These are phyloP conservation scores for Macrocybe sp. DNA, from an alignment of 1,284 basidiomycete genomes.

Conservation along the genomic window DNA sequence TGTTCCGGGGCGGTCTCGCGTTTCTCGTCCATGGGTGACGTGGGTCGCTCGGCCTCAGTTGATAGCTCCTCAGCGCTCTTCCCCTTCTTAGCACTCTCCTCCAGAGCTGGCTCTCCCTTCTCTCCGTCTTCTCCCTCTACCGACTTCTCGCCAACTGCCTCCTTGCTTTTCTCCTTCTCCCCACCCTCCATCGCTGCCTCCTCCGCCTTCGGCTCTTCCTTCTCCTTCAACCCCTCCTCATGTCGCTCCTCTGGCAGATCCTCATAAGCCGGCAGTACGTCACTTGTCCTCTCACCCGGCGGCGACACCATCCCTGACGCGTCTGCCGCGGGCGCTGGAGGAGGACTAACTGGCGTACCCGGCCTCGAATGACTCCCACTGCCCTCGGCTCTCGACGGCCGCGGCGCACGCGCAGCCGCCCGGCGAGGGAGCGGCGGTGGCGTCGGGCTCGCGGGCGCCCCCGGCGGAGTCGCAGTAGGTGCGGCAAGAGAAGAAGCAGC, in stretches of 20 bases:
- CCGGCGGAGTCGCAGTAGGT: constrained; percentile 7
- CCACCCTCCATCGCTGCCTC: background rate
- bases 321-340: constrained; percentile 9
- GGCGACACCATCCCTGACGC: constrained; percentile 1
- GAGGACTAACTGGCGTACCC: constrained; percentile 6
- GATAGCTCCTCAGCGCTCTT: background rate
- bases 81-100: constrained; percentile 6
- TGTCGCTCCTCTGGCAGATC: constrained; percentile 5
- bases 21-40: too few species aligned
- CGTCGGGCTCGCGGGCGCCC: constrained; percentile 13
- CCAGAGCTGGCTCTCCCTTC: constrained; percentile 3
- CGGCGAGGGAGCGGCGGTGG: constrained; percentile 56
- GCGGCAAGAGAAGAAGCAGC: constrained; percentile 24
- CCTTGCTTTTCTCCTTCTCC: background rate
- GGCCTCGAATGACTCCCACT: constrained; percentile 4
- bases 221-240: background rate
- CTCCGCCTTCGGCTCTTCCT: constrained; percentile 1
- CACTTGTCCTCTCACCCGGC: too few species aligned
- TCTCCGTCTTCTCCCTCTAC: constrained; percentile 1
- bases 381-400: constrained; percentile 17
- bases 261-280: too few species aligned
- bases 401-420: constrained; percentile 36
- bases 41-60: too few species aligned
- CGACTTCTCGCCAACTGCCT: background rate
- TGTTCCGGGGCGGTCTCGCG: too few species aligned